These are phyloP conservation scores for Lasiodiplodia hormozganensis DNA, from an alignment of 2,329 filamentous ascomycete species.

Conservation along the genomic window DNA sequence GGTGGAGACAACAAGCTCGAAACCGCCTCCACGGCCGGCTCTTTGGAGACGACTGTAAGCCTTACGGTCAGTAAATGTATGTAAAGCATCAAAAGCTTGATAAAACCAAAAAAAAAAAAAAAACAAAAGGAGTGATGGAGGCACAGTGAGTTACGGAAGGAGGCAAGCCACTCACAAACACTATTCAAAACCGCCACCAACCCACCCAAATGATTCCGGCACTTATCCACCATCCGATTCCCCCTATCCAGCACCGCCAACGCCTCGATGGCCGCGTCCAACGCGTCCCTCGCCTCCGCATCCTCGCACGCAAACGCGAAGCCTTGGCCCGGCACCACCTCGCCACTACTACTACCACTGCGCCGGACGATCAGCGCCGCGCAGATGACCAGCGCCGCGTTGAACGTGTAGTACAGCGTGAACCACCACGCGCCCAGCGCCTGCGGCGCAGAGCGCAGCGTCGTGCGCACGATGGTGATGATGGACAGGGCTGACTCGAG, in stretches of 20 bases:
- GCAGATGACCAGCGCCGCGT: constrained; percentile 43
- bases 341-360: neutral
- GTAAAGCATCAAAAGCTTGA: neutral
- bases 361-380: constrained; percentile 36
- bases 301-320: constrained; percentile 19
- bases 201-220: constrained; percentile 39
- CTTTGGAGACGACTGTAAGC: neutral
- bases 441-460: constrained; percentile 35
- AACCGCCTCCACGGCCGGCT: neutral
- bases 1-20: constrained; percentile 5
- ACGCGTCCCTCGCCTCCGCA: constrained; percentile 30
- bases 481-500: constrained; percentile 45
- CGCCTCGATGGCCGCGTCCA: constrained; percentile 34
- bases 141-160: too few relatives aligned
- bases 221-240: constrained; percentile 42
- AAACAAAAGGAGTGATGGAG: too few relatives aligned
- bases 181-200: constrained; percentile 30
- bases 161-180: neutral
- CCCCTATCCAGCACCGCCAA: constrained; percentile 38
- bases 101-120: too few relatives aligned
- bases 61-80: neutral
- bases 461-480: constrained; percentile 41
- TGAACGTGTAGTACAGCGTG: constrained; percentile 47
- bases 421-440: constrained; percentile 52
- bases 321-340: constrained; percentile 23